Evolutionary conservation across 768 basidiomycete species (phyloP), one percentile per base, ranked within the genome.

Genomic region (Jaapia argillacea): DNA sequence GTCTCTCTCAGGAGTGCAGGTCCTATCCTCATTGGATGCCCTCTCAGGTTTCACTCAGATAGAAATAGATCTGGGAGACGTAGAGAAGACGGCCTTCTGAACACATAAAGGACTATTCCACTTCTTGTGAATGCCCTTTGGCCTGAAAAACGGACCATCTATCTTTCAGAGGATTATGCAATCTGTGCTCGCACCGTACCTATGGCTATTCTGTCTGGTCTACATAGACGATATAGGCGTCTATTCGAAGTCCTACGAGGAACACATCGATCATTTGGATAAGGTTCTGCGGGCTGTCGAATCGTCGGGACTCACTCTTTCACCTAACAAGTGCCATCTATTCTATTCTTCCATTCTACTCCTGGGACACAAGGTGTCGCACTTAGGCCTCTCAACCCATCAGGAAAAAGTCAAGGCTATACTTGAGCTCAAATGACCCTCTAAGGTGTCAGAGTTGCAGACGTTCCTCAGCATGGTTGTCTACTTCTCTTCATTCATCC

Each of bases 151-250:
- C 40, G 54, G 43, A 0, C 68, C 68, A 0, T 48, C 58, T 2
- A 49, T 67, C 0, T 69, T 68, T 42, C 68, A 69, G 39, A 36
- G 63, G n/a, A 47, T 66, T 1, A 69, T 70, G 66, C 63, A 68
- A 26, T 42, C 42, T 5, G 47, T 67, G 0, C 49, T 68, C 1
- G 51, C 62, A 0, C 63, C 61, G 0, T 68, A 50, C 41, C 48
- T 70, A 3, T 68, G 66, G 66, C n/a, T n/a, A n/a, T n/a, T n/a
- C n/a, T n/a, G n/a, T n/a, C n/a, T n/a, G n/a, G n/a, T n/a, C n/a
- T n/a, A 44, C 66, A 67, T 70, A 6, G 64, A 71, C 37, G 60
- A 71, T 37, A 69, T 70, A 1, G 56, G 69, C 0, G 54, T 68
- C 0, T 69, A 55, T 41, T 33, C n/a, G n/a, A n/a, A n/a, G n/a